Evolutionary conservation across 345 rosid species (phyloP).

Genomic region (Arabidopsis arenosa): DNA sequence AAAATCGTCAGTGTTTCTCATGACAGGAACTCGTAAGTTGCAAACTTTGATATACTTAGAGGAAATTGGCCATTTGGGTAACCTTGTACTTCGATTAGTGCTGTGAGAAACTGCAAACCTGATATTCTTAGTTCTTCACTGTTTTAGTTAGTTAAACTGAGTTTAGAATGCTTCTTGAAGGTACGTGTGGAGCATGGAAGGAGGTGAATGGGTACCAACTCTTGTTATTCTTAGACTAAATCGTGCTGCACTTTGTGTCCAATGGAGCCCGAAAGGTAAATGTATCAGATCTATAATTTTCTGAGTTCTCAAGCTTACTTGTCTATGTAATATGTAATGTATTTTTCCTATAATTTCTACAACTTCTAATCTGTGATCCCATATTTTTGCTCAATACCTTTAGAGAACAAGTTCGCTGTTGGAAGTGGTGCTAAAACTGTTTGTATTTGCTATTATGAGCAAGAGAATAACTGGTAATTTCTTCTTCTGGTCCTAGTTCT

Average conservation of each 20-base stretch:
- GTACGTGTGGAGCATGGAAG: slow-evolving; percentile 93
- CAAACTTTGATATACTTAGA: slow-evolving; percentile 17
- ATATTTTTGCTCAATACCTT: slow-evolving; percentile 30
- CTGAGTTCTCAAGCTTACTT: slow-evolving; percentile 21
- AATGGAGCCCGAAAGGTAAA: slow-evolving; percentile 96
- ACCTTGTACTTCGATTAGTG: not conserved
- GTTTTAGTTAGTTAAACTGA: slow-evolving; percentile 27
- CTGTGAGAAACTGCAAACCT: not conserved
- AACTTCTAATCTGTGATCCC: slow-evolving; percentile 16
- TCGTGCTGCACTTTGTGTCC: slow-evolving; percentile 96
- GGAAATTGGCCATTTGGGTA: not conserved
- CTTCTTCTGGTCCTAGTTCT: slow-evolving; percentile 20
- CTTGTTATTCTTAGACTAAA: slow-evolving; percentile 97
- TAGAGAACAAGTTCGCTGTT: slow-evolving; percentile 98
- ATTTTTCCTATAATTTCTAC: not conserved
- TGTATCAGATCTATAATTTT: slow-evolving; percentile 6
- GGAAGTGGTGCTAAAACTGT: slow-evolving; percentile 99
- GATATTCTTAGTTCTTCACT: slow-evolving; percentile 28
- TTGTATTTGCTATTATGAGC: slow-evolving; percentile 97
- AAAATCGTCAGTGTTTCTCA: slow-evolving; percentile 89
- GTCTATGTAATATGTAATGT: slow-evolving; percentile 2
- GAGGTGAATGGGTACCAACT: slow-evolving; percentile 90
- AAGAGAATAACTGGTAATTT: slow-evolving; percentile 95
- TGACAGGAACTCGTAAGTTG: slow-evolving; percentile 95
- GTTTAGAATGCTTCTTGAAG: slow-evolving; percentile 46